Evolutionary conservation across 139 green algal genomes (phyloP).

Genomic region (Edaphochlamys debaryana): DNA sequence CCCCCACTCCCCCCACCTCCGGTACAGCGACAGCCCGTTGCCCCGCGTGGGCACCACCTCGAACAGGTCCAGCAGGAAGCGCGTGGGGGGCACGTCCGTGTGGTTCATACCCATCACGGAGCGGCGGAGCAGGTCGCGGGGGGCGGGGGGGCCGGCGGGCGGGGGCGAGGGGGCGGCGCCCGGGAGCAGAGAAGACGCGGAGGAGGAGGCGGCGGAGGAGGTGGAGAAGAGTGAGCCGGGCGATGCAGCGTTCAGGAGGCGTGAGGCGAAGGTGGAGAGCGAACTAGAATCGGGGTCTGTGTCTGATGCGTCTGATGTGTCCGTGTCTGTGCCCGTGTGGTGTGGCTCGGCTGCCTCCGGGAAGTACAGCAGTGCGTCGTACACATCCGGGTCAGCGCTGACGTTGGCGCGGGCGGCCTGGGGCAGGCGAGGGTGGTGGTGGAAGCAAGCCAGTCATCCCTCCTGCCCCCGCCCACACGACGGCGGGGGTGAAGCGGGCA

Average conservation of each 20-base stretch:
- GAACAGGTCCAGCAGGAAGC: constrained; percentile 72
- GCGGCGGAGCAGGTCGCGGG: constrained; percentile 9
- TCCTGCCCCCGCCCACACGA: no score
- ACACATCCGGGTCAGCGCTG: not conserved
- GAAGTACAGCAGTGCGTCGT: not conserved
- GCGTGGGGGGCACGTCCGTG: constrained; percentile 72
- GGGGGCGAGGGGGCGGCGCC: not conserved
- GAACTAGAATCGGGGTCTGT: no score
- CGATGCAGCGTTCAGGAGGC: no score
- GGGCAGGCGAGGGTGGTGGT: no score
- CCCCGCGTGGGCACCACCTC: constrained; percentile 60
- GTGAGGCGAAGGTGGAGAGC: no score
- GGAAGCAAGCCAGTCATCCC: no score
- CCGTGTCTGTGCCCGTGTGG: no score
- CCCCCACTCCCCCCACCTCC: constrained; percentile 22
- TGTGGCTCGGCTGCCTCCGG: not conserved
- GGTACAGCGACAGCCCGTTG: constrained; percentile 55
- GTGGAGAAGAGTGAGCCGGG: no score
- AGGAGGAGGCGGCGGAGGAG: not conserved
- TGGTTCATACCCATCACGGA: constrained; percentile 75
- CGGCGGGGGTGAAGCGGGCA: no score
- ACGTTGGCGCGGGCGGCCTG: not conserved
- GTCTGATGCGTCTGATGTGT: no score
- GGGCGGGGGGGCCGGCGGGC: no score
- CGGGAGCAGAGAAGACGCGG: constrained; percentile 21